A percentile compares a stretch with the other conserved stretches of the same genome.
phyloP scores from a whole-genome alignment of 495 filamentous ascomycete species.

The Podospora tetraspora region DNA sequence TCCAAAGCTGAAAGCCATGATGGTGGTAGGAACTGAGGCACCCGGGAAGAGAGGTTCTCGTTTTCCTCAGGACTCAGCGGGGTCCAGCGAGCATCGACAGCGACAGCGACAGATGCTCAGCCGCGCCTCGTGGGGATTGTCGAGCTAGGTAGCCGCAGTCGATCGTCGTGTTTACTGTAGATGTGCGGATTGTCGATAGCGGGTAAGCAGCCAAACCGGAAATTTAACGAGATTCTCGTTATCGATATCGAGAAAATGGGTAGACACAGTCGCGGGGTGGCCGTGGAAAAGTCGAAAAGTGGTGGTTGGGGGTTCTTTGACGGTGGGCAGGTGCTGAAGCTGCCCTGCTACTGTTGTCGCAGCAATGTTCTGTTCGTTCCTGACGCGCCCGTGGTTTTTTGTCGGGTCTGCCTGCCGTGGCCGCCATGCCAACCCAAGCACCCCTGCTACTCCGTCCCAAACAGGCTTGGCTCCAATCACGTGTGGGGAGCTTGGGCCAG shows the following conservation, averaged over 20 bases:
- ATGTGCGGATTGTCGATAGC: background rate
- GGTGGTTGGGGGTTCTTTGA: background rate
- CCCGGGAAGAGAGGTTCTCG: conserved; percentile 20
- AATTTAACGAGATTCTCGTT: background rate
- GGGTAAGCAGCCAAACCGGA: background rate
- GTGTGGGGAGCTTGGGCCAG: conserved; percentile 33
- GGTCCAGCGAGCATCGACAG: conserved; percentile 16
- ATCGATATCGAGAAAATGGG: background rate
- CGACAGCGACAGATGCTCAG: background rate
- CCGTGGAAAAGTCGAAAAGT: background rate
- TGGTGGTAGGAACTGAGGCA: conserved; percentile 24
- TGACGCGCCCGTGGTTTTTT: conserved; percentile 31
- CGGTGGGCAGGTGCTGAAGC: background rate
- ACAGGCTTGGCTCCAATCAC: conserved; percentile 19
- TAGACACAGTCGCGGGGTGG: background rate
- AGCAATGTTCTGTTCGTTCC: background rate
- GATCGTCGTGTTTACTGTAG: background rate
- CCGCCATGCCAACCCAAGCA: conserved; percentile 9
- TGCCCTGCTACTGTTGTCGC: background rate
- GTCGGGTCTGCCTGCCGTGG: conserved; percentile 8
- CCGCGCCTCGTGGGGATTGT: background rate
- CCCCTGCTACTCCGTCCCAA: conserved; percentile 7
- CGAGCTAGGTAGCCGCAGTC: background rate
- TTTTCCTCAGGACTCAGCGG: conserved; percentile 19
- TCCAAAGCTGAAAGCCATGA: conserved; percentile 66